These are phyloP conservation scores for Seiridium unicorne DNA, from an alignment of 2,329 filamentous ascomycete species.

Conservation along the genomic window DNA sequence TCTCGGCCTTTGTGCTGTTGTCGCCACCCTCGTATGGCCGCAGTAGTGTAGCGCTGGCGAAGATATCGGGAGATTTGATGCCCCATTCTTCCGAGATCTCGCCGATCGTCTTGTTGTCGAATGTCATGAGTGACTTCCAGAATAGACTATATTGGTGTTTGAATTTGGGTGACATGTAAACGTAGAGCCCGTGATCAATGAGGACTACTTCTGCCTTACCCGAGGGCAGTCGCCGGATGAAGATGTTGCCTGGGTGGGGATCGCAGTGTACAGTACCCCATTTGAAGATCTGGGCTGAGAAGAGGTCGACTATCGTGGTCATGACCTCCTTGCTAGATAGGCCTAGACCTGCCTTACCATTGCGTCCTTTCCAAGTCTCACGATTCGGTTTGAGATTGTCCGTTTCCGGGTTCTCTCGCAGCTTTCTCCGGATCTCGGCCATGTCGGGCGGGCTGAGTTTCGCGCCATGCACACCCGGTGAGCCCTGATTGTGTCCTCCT, in stretches of 20 bases:
- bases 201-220: slow-evolving; percentile 89
- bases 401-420: slow-evolving; percentile 50
- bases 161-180: slow-evolving; percentile 82
- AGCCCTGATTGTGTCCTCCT: slow-evolving; percentile 73
- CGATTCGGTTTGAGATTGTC: slow-evolving; percentile 77
- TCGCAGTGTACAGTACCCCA: slow-evolving; percentile 97
- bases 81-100: slow-evolving; percentile 80
- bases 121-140: slow-evolving; percentile 92
- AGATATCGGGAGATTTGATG: slow-evolving; percentile 83
- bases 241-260: slow-evolving; percentile 96
- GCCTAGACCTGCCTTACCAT: slow-evolving; percentile 77
- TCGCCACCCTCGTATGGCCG: slow-evolving; percentile 88
- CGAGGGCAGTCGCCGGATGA: slow-evolving; percentile 79
- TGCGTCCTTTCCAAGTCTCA: slow-evolving; percentile 71
- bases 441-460: slow-evolving; percentile 48
- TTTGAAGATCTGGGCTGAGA: slow-evolving; percentile 96
- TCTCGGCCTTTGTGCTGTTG: slow-evolving; percentile 57
- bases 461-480: slow-evolving; percentile 71
- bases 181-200: slow-evolving; percentile 96
- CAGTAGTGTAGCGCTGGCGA: slow-evolving; percentile 87
- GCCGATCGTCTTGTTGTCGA: slow-evolving; percentile 80
- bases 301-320: slow-evolving; percentile 94
- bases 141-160: slow-evolving; percentile 83
- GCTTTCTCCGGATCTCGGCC: slow-evolving; percentile 40
- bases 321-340: slow-evolving; percentile 83